These are phyloP conservation scores for Setaria viridis DNA, from an alignment of 202 grass and related monocot genomes.

Conservation along the genomic window DNA sequence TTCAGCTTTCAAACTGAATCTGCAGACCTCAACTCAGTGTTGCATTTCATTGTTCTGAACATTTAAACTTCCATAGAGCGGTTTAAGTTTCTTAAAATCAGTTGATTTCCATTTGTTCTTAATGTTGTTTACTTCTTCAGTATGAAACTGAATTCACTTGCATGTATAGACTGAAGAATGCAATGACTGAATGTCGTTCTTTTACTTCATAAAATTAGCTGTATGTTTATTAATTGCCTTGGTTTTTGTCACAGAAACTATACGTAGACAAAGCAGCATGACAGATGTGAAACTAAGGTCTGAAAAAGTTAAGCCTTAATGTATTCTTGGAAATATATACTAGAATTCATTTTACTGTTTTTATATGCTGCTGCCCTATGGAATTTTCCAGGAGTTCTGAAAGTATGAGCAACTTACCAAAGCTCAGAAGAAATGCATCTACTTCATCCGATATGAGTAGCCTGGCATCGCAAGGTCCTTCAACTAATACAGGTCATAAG, in stretches of 20 bases:
- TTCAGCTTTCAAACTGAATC: neutral
- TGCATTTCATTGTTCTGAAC: neutral
- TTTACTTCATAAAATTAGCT: constrained; percentile 8
- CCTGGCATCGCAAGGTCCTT: constrained; percentile 69
- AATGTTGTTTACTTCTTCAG: neutral
- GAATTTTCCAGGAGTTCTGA: constrained; percentile 64
- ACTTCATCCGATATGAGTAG: constrained; percentile 79
- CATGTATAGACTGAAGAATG: constrained; percentile 1
- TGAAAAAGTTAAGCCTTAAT: constrained; percentile 4
- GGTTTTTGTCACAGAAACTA: constrained; percentile 54
- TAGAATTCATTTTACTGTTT: constrained; percentile 14
- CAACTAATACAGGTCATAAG: constrained; percentile 69
- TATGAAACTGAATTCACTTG: constrained; percentile 21
- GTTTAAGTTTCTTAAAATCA: neutral
- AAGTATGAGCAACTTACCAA: constrained; percentile 55
- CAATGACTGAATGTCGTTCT: neutral
- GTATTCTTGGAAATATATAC: constrained; percentile 25
- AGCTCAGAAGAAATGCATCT: constrained; percentile 86
- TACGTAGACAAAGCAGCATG: constrained; percentile 81
- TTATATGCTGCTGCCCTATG: constrained; percentile 11
- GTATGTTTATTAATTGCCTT: constrained; percentile 23
- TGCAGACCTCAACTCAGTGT: neutral
- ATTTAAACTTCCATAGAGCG: neutral
- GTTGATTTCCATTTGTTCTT: neutral
- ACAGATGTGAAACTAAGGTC: constrained; percentile 75